Base-by-base conservation (phyloP, 169 alveolate genomes). In the Babesia bovis region DNA sequence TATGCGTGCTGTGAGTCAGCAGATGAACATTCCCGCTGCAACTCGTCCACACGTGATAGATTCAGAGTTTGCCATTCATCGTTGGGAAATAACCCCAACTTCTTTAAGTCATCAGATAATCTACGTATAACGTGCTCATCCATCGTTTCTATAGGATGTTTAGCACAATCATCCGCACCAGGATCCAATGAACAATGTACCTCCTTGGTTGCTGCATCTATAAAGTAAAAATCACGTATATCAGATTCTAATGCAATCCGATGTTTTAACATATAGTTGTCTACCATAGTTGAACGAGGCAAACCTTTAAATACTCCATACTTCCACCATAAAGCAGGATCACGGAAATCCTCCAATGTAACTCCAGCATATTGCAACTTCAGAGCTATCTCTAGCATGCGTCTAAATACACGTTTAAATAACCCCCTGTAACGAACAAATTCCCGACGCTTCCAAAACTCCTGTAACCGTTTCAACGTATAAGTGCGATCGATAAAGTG, bases 301-400 rank as follows among this genome's bases (percentile, higher is more conserved):
- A 81, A 71, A 9, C 59, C 59, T 38, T 81, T 81, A 66, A 81
- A 81, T 9, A 81, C 88, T 30, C 88, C 88, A 50, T 81, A 81
- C 4, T 51, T 38, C 55, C 61, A 41, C 88, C 88, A 81, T 15
- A 81, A 57, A 0, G 36, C 52, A 12, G 88, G 88, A 53, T 52
- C 51, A 9, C 65, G 52, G 59, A 81, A 71, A 36, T 81, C 84
- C 17, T 56, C 61, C 38, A 59, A 57, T n/a, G 84, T 65, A 19
- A 69, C 45, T 10, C 88, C 88, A 13, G 79, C 72, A 25, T 70
- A 60, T 3, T 23, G 32, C 72, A 81, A 4, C 51, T 81, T 81
- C 13, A 38, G 47, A 17, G 84, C 83, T 17, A 81, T 58, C 25
- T 63, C 66, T 9, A 70, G 63, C 57, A 81, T 41, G 2, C 88